phyloP scores from a whole-genome alignment of 2,329 filamentous ascomycete species.

The Xylariaceae sp. region DNA sequence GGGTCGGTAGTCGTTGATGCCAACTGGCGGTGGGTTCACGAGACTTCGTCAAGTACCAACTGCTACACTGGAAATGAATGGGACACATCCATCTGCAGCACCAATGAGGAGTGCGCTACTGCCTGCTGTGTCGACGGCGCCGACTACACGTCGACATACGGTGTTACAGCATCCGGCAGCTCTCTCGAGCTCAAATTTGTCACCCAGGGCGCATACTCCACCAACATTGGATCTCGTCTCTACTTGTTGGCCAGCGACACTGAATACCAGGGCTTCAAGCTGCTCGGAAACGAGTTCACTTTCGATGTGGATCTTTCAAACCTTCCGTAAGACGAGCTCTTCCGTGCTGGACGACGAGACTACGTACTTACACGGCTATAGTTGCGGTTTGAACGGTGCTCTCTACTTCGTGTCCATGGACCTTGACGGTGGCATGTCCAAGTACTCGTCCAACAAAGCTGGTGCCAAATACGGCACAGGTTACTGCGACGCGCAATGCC shows the following conservation, averaged over 20 bases:
- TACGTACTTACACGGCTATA: slow-evolving; percentile 5
- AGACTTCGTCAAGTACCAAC: slow-evolving; percentile 39
- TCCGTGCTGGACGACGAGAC: neutral
- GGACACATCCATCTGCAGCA: slow-evolving; percentile 35
- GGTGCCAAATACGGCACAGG: slow-evolving; percentile 57
- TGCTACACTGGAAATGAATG: slow-evolving; percentile 45
- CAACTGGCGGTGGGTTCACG: slow-evolving; percentile 53
- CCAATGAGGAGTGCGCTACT: slow-evolving; percentile 37
- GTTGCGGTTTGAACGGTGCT: slow-evolving; percentile 62
- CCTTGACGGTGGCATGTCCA: slow-evolving; percentile 47
- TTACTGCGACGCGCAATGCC: slow-evolving; percentile 51
- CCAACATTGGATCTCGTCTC: slow-evolving; percentile 44
- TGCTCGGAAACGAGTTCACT: slow-evolving; percentile 59
- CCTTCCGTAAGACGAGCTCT: slow-evolving; percentile 32
- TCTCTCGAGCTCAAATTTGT: slow-evolving; percentile 50
- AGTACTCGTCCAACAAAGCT: slow-evolving; percentile 43
- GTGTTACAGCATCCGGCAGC: slow-evolving; percentile 44
- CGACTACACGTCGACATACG: slow-evolving; percentile 43
- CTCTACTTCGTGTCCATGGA: slow-evolving; percentile 58
- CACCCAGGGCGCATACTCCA: slow-evolving; percentile 41
- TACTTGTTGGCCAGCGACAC: slow-evolving; percentile 56
- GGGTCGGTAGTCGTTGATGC: slow-evolving; percentile 47
- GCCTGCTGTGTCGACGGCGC: slow-evolving; percentile 45
- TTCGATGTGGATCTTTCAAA: slow-evolving; percentile 63
- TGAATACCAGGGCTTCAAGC: slow-evolving; percentile 56